phyloP scores from a whole-genome alignment of 78 protist species.

The Emiliania huxleyi region DNA sequence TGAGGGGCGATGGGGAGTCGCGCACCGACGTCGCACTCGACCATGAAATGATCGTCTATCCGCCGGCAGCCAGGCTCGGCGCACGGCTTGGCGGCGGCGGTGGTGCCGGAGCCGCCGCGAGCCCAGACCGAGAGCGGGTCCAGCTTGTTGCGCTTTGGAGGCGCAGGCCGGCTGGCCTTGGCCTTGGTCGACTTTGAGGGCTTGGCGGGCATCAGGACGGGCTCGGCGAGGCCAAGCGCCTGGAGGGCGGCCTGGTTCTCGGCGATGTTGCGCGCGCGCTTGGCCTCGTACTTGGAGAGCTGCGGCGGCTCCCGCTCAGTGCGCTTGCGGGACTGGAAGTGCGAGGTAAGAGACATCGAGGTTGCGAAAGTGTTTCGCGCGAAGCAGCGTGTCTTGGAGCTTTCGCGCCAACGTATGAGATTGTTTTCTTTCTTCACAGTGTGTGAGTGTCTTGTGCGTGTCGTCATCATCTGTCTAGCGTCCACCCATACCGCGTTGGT shows the following conservation, averaged over 20 bases:
- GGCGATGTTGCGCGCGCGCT: neutral
- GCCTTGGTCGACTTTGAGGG: neutral
- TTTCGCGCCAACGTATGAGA: too few relatives aligned
- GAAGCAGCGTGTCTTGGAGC: too few relatives aligned
- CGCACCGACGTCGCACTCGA: neutral
- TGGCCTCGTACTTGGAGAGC: neutral
- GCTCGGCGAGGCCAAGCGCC: neutral
- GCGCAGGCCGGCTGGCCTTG: neutral
- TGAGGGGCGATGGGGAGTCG: too few relatives aligned
- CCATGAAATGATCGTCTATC: neutral
- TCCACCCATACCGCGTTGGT: too few relatives aligned
- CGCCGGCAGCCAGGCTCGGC: too few relatives aligned
- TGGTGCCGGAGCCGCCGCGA: too few relatives aligned
- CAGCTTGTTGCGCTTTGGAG: neutral
- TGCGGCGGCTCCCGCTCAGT: neutral
- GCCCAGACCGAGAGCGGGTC: neutral
- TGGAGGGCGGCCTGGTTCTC: neutral
- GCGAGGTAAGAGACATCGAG: neutral
- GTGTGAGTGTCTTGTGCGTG: too few relatives aligned
- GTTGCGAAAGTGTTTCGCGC: too few relatives aligned
- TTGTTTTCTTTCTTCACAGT: too few relatives aligned
- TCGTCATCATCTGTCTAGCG: too few relatives aligned
- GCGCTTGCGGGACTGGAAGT: neutral
- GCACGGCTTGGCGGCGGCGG: too few relatives aligned
- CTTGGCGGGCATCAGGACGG: neutral